These are phyloP conservation scores for Piromyces finnis DNA, from an alignment of 192 early-diverging fungal genomes.

Conservation along the genomic window DNA sequence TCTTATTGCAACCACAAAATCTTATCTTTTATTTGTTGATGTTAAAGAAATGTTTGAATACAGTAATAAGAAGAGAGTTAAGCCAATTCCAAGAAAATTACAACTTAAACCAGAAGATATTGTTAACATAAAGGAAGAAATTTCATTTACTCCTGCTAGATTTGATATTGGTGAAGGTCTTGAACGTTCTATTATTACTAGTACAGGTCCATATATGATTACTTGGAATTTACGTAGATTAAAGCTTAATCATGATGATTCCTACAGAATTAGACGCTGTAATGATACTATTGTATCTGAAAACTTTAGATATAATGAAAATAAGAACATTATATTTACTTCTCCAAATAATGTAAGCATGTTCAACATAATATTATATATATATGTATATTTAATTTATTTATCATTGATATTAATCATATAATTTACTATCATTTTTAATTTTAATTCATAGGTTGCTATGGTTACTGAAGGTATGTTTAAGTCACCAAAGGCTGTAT, in stretches of 20 bases:
- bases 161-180: slow-evolving; percentile 68
- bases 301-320: slow-evolving; percentile 74
- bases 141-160: slow-evolving; percentile 69
- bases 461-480: slow-evolving; percentile 18
- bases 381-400: no score
- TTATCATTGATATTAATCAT: no score
- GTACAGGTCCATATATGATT: slow-evolving; percentile 76
- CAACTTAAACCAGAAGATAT: slow-evolving; percentile 79
- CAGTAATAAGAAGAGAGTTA: neutral
- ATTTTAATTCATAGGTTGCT: slow-evolving; percentile 13
- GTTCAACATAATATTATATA: no score
- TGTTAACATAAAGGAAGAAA: slow-evolving; percentile 43
- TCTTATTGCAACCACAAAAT: slow-evolving; percentile 74
- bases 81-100: slow-evolving; percentile 42
- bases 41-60: neutral
- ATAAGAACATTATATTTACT: slow-evolving; percentile 71
- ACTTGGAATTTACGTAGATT: slow-evolving; percentile 79
- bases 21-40: slow-evolving; percentile 68
- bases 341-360: slow-evolving; percentile 35
- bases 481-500: neutral
- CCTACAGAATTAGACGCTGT: slow-evolving; percentile 82
- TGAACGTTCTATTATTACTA: slow-evolving; percentile 75
- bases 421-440: no score
- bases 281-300: slow-evolving; percentile 66
- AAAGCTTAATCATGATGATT: slow-evolving; percentile 52